These are phyloP conservation scores for Neurospora crassa DNA, from an alignment of 2,329 filamentous ascomycete genomes.

Conservation along the genomic window DNA sequence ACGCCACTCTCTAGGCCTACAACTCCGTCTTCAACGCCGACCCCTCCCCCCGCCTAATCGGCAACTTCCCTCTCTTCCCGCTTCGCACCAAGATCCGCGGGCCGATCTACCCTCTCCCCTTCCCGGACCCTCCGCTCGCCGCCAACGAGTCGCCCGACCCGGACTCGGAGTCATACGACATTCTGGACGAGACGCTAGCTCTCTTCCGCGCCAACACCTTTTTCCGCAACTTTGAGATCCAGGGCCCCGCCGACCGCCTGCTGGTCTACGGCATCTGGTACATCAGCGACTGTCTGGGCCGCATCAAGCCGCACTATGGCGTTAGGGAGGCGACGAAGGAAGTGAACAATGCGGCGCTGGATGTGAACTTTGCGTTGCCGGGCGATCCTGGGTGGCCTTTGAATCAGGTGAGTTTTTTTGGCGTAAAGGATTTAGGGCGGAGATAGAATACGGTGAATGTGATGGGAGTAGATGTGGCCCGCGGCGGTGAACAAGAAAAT, in stretches of 20 bases:
- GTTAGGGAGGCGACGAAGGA: slow-evolving; percentile 57
- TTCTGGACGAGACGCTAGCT: slow-evolving; percentile 83
- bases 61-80: slow-evolving; percentile 91
- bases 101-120: slow-evolving; percentile 77
- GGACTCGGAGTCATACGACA: slow-evolving; percentile 88
- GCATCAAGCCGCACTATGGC: slow-evolving; percentile 68
- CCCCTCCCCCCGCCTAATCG: slow-evolving; percentile 56
- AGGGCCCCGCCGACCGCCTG: slow-evolving; percentile 86
- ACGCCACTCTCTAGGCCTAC: slow-evolving; percentile 59
- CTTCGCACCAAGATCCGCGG: slow-evolving; percentile 91
- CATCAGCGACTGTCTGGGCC: slow-evolving; percentile 79
- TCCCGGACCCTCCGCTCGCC: slow-evolving; percentile 46
- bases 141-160: slow-evolving; percentile 62
- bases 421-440: not conserved
- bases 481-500: not conserved
- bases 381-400: slow-evolving; percentile 88
- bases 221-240: slow-evolving; percentile 99
- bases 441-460: not conserved
- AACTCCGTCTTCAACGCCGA: slow-evolving; percentile 92
- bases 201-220: slow-evolving; percentile 97
- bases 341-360: slow-evolving; percentile 81
- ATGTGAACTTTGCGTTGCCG: slow-evolving; percentile 86
- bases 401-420: slow-evolving; percentile 56
- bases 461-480: not conserved
- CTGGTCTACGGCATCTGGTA: slow-evolving; percentile 96